Conservation (phyloP, 2,329 filamentous ascomycete genomes). For the Fusarium temperatum region DNA sequence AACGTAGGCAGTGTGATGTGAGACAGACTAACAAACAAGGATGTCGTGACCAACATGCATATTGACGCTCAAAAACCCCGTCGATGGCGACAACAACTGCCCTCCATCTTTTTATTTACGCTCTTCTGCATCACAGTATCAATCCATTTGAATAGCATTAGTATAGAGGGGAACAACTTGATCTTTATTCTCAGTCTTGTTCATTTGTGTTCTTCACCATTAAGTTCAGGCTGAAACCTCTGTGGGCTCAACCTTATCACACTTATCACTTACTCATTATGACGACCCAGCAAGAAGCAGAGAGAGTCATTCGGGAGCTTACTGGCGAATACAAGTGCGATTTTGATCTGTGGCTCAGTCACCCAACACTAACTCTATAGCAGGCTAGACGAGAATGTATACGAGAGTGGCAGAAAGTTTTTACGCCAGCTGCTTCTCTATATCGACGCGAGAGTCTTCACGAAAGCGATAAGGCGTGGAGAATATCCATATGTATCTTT, state of each 20-base stretch:
- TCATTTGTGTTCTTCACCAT: too few relatives aligned
- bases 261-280: background rate
- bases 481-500: background rate
- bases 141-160: accelerated
- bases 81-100: accelerated
- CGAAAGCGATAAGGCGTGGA: accelerated
- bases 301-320: background rate
- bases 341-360: accelerated
- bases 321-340: background rate
- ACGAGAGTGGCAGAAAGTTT: background rate
- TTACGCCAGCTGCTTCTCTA: background rate
- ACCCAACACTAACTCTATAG: accelerated
- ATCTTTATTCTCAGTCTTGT: background rate
- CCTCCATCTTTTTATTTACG: background rate
- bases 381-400: accelerated
- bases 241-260: too few relatives aligned
- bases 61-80: background rate
- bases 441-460: accelerated
- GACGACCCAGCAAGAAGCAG: accelerated
- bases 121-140: accelerated
- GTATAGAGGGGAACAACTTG: accelerated
- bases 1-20: accelerated
- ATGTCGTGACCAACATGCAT: background rate
- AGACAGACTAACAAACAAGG: background rate
- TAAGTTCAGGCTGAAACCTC: too few relatives aligned